Base-by-base conservation (phyloP, 1,284 basidiomycete genomes). In the Malassezia yamatoensis region DNA sequence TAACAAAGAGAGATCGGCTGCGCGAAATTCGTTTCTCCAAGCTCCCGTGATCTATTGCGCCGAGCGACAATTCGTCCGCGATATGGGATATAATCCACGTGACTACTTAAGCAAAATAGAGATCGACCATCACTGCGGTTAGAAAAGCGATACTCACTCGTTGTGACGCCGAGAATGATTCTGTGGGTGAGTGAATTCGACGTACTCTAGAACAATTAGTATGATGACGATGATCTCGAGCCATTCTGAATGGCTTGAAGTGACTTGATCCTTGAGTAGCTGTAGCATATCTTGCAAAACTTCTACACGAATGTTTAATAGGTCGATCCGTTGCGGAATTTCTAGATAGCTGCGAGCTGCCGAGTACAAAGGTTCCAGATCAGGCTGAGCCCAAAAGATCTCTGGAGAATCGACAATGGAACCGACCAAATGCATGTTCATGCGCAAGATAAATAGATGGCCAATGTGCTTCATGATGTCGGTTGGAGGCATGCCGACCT, bases 401-500 rank as follows among this genome's bases (percentile, higher is more conserved):
- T 93, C 90, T 35, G 91, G 91, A 34, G 88, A 90, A 77, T 96
- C 90, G 34, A 96, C 80, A 29, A 96, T 90, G 37, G 89, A 91
- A 36, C 91, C 90, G 51, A 96, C 90, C 38, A 90, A 85, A 70
- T 93, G 91, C 69, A 96, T 93, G 72, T 91, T 93, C 63, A 91
- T 90, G 59, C 91, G 81, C 64, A 96, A 79, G 47, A 96, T 84
- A 77, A 96, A 96, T 41, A 96, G 80, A 47, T 61, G 55, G 33
- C 90, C 90, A 65, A 94, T 96, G 77, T 96, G 88, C 74, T 88
- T 87, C 90, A 96, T 94, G 72, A 96, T 96, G 74, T 94, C 90
- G 38, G 76, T 77, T 44, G 79, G 75, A 0, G 79, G 79, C 66
- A 80, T 75, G 68, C 79, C 70, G 63, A 96, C 91, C 77, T 94